These are phyloP conservation scores for Wickerhamiella spandovensis DNA, from an alignment of 805 yeast genomes.

Conservation along the genomic window DNA sequence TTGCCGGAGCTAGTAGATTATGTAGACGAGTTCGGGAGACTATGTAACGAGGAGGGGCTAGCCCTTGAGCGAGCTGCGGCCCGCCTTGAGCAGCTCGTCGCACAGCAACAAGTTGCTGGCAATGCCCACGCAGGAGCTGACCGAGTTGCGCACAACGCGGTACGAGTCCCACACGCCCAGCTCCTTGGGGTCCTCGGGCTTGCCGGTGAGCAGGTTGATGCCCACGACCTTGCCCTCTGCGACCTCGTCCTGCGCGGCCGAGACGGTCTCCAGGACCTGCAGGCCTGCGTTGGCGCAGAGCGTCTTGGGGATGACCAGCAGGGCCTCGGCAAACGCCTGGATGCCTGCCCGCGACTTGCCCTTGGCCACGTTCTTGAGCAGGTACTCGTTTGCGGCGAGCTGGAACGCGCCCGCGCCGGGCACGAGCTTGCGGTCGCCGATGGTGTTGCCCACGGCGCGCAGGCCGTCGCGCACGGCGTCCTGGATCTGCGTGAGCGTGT, in stretches of 20 bases:
- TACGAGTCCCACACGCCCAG: slow-evolving; percentile 97
- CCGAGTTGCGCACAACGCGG: slow-evolving; percentile 85
- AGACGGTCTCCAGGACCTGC: slow-evolving; percentile 79
- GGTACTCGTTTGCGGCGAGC: slow-evolving; percentile 63
- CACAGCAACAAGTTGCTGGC: slow-evolving; percentile 84
- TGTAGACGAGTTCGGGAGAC: too few relatives aligned
- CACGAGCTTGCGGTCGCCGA: slow-evolving; percentile 70
- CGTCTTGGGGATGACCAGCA: slow-evolving; percentile 85
- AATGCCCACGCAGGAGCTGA: slow-evolving; percentile 85
- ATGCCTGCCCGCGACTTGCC: slow-evolving; percentile 87
- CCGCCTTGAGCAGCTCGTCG: slow-evolving; percentile 94
- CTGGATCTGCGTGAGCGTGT: slow-evolving; percentile 79
- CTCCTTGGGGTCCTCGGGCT: slow-evolving; percentile 85
- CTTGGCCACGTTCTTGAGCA: slow-evolving; percentile 48
- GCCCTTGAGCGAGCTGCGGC: slow-evolving; percentile 46
- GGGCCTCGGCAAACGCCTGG: slow-evolving; percentile 84
- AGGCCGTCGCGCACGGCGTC: slow-evolving; percentile 97
- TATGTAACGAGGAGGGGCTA: too few relatives aligned
- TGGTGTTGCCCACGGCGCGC: slow-evolving; percentile 83
- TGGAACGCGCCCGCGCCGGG: slow-evolving; percentile 98
- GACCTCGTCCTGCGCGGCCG: slow-evolving; percentile 80
- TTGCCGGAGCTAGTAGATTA: background rate
- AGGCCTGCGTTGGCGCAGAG: slow-evolving; percentile 84
- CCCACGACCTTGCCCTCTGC: slow-evolving; percentile 64
- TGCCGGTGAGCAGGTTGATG: slow-evolving; percentile 80